phyloP scores from a whole-genome alignment of 805 yeast genomes.

The Saccharomycopsis sp. region DNA sequence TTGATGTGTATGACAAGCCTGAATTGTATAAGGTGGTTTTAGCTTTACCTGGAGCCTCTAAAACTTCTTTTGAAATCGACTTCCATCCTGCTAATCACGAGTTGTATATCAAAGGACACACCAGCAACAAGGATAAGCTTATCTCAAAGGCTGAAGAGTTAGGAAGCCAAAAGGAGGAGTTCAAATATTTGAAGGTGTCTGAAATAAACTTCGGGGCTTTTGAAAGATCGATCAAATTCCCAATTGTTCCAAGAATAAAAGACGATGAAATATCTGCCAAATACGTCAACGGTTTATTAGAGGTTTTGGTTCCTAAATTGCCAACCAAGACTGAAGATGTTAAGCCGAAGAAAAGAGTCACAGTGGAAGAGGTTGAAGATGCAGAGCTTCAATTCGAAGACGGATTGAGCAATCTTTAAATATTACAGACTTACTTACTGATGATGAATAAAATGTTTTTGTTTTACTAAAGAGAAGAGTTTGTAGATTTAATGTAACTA shows the following conservation, averaged over 20 bases:
- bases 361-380: slow-evolving; percentile 44
- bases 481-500: not conserved
- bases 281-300: slow-evolving; percentile 47
- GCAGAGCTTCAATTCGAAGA: slow-evolving; percentile 39
- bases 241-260: slow-evolving; percentile 43
- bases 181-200: slow-evolving; percentile 37
- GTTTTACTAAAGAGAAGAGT: no score
- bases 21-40: slow-evolving; percentile 41
- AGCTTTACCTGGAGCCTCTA: slow-evolving; percentile 54
- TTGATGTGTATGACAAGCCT: slow-evolving; percentile 49
- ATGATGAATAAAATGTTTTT: no score
- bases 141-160: slow-evolving; percentile 29
- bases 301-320: slow-evolving; percentile 44
- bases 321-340: slow-evolving; percentile 28
- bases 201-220: slow-evolving; percentile 53
- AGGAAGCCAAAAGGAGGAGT: slow-evolving; percentile 30
- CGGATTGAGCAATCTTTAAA: slow-evolving; percentile 6
- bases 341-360: slow-evolving; percentile 39
- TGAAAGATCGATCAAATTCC: slow-evolving; percentile 51
- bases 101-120: slow-evolving; percentile 42
- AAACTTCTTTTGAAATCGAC: slow-evolving; percentile 47
- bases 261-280: slow-evolving; percentile 51
- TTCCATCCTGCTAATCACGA: slow-evolving; percentile 54
- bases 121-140: slow-evolving; percentile 22
- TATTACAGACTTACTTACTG: no score